Percentiles rank a stretch among this genome's conserved stretches.
Conservation (phyloP, 1,284 basidiomycete species). For the Papiliotrema flavescens region DNA sequence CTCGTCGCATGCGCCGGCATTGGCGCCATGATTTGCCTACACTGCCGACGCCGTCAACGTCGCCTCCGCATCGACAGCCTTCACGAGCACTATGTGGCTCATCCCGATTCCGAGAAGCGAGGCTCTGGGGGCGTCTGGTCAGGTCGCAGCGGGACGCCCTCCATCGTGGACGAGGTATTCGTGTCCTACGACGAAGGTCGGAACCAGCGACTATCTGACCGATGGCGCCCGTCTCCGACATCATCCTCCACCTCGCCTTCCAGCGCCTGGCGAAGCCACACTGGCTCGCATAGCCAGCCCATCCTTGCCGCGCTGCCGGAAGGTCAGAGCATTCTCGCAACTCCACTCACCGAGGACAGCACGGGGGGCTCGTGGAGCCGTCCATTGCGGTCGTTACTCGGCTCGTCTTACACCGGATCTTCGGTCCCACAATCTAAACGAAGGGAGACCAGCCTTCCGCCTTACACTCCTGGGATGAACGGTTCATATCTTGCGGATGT, state of each 20-base stretch:
- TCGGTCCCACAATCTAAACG: neutral
- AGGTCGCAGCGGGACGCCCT: neutral
- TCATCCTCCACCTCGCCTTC: neutral
- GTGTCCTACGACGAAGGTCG: conserved; percentile 19
- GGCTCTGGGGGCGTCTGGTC: neutral
- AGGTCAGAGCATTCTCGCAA: neutral
- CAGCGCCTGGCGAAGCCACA: neutral
- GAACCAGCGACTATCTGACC: conserved; percentile 14
- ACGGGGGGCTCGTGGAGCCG: neutral
- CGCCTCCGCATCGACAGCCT: neutral
- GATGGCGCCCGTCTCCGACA: conserved; percentile 10
- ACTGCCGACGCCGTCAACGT: conserved; percentile 8
- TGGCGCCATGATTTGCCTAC: conserved; percentile 3
- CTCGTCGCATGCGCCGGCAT: conserved; percentile 10
- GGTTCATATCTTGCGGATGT: conserved; percentile 4
- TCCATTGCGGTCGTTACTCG: conserved; percentile 2
- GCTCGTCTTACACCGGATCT: neutral
- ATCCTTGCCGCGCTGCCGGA: neutral
- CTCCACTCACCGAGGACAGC: neutral
- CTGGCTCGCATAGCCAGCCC: neutral
- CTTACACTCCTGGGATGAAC: conserved; percentile 17
- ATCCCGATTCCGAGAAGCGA: neutral
- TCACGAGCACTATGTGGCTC: neutral
- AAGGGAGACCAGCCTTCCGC: conserved; percentile 10
- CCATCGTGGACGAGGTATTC: conserved; percentile 12